These are phyloP conservation scores for Mycocentrospora acerina DNA, from an alignment of 2,329 filamentous ascomycete genomes.

Conservation along the genomic window DNA sequence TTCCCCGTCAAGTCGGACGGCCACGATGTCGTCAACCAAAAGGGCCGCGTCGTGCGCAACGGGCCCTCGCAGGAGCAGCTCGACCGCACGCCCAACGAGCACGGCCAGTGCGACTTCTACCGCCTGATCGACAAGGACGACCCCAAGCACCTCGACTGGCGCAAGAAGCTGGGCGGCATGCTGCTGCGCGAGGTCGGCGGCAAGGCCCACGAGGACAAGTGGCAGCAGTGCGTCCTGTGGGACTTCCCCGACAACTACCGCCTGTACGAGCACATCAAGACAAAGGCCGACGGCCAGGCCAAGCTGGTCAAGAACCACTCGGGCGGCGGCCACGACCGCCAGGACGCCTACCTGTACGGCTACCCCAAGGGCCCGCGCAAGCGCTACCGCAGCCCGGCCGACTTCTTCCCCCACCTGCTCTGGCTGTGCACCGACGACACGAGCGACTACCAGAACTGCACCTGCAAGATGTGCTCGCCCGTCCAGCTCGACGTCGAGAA, in stretches of 20 bases:
- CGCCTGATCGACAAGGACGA: slow-evolving; percentile 53
- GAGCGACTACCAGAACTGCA: slow-evolving; percentile 57
- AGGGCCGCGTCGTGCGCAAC: slow-evolving; percentile 53
- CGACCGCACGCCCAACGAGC: slow-evolving; percentile 53
- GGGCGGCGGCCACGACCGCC: slow-evolving; percentile 54
- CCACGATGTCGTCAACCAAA: slow-evolving; percentile 52
- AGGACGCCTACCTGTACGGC: slow-evolving; percentile 63
- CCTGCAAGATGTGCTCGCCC: slow-evolving; percentile 59
- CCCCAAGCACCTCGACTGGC: slow-evolving; percentile 58
- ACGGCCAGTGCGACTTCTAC: slow-evolving; percentile 59
- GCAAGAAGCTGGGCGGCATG: slow-evolving; percentile 61
- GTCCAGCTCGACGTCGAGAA: slow-evolving; percentile 51
- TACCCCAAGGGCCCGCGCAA: slow-evolving; percentile 60
- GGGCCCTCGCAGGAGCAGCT: slow-evolving; percentile 55
- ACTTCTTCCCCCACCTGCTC: slow-evolving; percentile 62
- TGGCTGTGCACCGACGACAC: slow-evolving; percentile 58
- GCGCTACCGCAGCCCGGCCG: slow-evolving; percentile 59
- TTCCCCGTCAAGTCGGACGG: slow-evolving; percentile 54
- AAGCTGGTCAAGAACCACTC: slow-evolving; percentile 54
- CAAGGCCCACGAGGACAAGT: slow-evolving; percentile 38
- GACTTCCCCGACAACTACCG: slow-evolving; percentile 59
- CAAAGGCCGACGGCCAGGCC: slow-evolving; percentile 50
- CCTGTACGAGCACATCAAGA: slow-evolving; percentile 61
- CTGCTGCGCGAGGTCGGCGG: slow-evolving; percentile 53
- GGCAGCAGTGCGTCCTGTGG: slow-evolving; percentile 52